Evolutionary conservation across 1,284 basidiomycete genomes (phyloP).

Genomic region (Porodaedalea pini): DNA sequence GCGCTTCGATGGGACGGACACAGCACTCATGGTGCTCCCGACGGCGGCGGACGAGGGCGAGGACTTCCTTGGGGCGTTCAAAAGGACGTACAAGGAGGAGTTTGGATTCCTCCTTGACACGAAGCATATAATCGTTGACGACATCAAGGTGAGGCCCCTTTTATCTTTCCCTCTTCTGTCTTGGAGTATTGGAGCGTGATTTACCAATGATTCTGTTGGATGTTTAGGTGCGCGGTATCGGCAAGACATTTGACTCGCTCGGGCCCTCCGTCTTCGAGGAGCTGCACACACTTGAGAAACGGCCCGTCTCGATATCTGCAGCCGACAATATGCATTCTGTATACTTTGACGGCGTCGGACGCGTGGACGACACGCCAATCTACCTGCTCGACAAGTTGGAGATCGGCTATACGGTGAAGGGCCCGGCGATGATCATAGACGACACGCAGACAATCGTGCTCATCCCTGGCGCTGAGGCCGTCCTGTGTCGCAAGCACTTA

Average conservation of each 20-base stretch:
- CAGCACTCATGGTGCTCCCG: conserved; percentile 83
- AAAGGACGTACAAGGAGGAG: conserved; percentile 71
- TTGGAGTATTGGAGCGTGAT: conserved; percentile 35
- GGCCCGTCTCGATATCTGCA: conserved; percentile 39
- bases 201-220: neutral
- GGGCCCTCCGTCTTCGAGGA: conserved; percentile 81
- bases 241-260: conserved; percentile 84
- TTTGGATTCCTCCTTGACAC: conserved; percentile 90
- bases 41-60: conserved; percentile 49
- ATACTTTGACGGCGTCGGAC: conserved; percentile 76
- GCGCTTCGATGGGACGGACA: conserved; percentile 91
- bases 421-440: conserved; percentile 90
- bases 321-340: conserved; percentile 58
- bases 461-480: conserved; percentile 63
- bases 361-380: conserved; percentile 77
- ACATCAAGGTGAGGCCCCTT: conserved; percentile 68
- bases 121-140: conserved; percentile 82
- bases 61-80: conserved; percentile 81
- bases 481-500: conserved; percentile 68
- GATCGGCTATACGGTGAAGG: conserved; percentile 68
- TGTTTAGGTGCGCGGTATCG: conserved; percentile 68
- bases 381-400: conserved; percentile 65
- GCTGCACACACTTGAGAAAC: conserved; percentile 46
- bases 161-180: neutral
- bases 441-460: conserved; percentile 89